Evolutionary conservation across 495 filamentous ascomycete species (phyloP), one percentile per base, ranked within the genome.

Genomic region (Aspergillus taichungensis): DNA sequence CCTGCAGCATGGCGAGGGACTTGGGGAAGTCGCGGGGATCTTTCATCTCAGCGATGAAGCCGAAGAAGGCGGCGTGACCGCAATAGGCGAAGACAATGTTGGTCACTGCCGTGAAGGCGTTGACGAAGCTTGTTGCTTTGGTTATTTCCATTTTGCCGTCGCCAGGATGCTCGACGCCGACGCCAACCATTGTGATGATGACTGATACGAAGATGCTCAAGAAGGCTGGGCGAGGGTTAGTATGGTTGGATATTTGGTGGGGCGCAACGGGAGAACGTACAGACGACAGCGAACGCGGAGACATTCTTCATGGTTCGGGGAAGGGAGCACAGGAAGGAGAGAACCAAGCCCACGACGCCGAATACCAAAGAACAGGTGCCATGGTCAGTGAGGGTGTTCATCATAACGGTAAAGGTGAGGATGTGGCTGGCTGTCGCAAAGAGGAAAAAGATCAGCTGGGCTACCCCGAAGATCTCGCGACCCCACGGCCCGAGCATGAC

Each of bases 361-460:
- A 84, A 90, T 0, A 79, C 70, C 45, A 88, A 74, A 0, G 82
- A 79, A 60, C 87, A 91, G 3, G 72, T 64, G 3, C 68, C 78
- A 55, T 87, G 75, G 5, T 79, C 59, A 2, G 82, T 80, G 29
- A 89, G 57, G 9, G 72, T 79, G 42, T 88, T 74, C 49, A 82
- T 71, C 47, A 88, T 82, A 29, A 87, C 83, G 30, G 68, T 63
- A 36, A 85, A 65, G 52, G 88, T 81, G 50, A 82, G 73, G 0
- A 87, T 72, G 53, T 90, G 86, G 11, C 80, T 83, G 13, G 75
- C 85, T 66, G 84, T 82, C 46, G 85, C 78, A 66, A 90, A 87
- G 33, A 84, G 60, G 30, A 87, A 73, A 59, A 87, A 80, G 37
- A 86, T 47, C 8, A 77, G 62, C 50, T 84, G 82, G 49, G 76